Percentiles rank a stretch among this genome's conserved stretches.
phyloP scores from a whole-genome alignment of 345 rosid genomes.

The Gossypium mustelinum region DNA sequence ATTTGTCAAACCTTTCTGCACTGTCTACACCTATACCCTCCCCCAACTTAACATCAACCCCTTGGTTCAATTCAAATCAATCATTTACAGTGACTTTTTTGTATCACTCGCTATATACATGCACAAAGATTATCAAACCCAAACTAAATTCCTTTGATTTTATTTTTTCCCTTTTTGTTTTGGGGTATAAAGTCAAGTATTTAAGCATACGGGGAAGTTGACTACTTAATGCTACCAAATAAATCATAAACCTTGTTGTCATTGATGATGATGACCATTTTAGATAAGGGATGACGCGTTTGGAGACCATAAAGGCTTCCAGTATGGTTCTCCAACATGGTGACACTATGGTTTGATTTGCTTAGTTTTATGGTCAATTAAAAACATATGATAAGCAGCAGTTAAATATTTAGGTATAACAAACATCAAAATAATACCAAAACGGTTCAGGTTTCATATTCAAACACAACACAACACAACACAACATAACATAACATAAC shows the following conservation, averaged over 20 bases:
- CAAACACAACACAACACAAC: background rate
- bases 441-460: background rate
- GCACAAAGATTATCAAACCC: no score
- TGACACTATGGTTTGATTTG: no score
- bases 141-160: no score
- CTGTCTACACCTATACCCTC: background rate
- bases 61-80: background rate
- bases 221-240: background rate
- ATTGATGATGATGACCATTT: background rate
- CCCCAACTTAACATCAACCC: slow-evolving; percentile 1
- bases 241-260: background rate
- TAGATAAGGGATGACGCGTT: slow-evolving; percentile 20
- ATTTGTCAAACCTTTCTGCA: slow-evolving; percentile 13
- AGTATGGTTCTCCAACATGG: no score
- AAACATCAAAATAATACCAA: no score
- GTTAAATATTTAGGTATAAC: no score
- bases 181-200: background rate
- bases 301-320: background rate
- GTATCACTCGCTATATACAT: no score
- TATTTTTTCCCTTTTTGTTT: no score
- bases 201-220: background rate
- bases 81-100: no score
- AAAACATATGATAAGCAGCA: background rate
- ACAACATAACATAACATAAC: background rate
- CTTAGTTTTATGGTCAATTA: background rate